A percentile compares a stretch with the other conserved stretches of the same genome.
Evolutionary conservation across 352 stramenopile genomes (phyloP).

Genomic region (Phytophthora foliorum): DNA sequence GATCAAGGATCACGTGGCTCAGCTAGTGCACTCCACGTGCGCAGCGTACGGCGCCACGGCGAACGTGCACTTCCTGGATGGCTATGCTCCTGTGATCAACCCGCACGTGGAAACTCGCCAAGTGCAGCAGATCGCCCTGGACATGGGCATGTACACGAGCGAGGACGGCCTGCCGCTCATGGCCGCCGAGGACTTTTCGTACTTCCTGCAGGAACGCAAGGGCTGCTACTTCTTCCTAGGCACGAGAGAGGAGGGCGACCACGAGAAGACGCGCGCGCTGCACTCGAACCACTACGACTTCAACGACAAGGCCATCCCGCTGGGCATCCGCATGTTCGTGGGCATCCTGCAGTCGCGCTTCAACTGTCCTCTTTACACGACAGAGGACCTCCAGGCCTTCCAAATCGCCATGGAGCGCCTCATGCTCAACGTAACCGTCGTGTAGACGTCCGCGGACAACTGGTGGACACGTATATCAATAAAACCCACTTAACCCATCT

Average conservation of each 20-base stretch:
- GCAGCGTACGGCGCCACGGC: conserved; percentile 78
- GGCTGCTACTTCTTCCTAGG: conserved; percentile 90
- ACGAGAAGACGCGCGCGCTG: conserved; percentile 65
- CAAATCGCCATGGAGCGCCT: conserved; percentile 84
- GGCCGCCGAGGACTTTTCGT: conserved; percentile 96
- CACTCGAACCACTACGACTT: conserved; percentile 89
- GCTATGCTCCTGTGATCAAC: conserved; percentile 86
- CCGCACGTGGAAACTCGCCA: conserved; percentile 79
- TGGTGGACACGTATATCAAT: conserved; percentile 6
- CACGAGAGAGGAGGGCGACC: conserved; percentile 74
- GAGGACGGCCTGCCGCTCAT: conserved; percentile 90
- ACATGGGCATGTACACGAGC: conserved; percentile 81
- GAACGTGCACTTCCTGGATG: conserved; percentile 71
- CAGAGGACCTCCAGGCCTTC: conserved; percentile 82
- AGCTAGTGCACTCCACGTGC: conserved; percentile 90
- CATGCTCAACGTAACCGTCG: conserved; percentile 50
- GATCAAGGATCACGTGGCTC: conserved; percentile 87
- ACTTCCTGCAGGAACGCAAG: conserved; percentile 85
- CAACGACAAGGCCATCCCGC: conserved; percentile 86
- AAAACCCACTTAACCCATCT: background rate
- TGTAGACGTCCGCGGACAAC: conserved; percentile 32
- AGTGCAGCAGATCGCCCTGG: conserved; percentile 80
- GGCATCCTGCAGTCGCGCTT: conserved; percentile 78
- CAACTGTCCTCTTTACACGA: conserved; percentile 69
- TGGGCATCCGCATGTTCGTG: conserved; percentile 85